A percentile compares a stretch with the other conserved stretches of the same genome.
These are phyloP conservation scores for Penicillium pulvis DNA, from an alignment of 495 filamentous ascomycete species.

Conservation along the genomic window DNA sequence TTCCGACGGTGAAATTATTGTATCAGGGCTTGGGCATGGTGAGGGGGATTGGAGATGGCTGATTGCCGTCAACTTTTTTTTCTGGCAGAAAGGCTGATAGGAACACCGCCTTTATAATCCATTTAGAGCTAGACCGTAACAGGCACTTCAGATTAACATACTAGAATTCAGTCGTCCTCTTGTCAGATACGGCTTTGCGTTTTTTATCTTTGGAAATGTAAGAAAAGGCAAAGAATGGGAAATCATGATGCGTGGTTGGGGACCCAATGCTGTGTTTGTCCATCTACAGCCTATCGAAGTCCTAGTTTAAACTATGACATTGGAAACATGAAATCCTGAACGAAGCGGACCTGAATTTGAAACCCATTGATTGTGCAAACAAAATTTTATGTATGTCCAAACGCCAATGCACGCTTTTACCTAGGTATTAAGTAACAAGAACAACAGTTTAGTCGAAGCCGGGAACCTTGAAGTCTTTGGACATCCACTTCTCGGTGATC, in stretches of 20 bases:
- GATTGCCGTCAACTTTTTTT: conserved; percentile 18
- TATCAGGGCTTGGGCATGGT: conserved; percentile 11
- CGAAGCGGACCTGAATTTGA: neutral
- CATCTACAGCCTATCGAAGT: neutral
- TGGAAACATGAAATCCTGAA: neutral
- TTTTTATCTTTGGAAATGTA: neutral
- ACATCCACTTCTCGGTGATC: conserved; percentile 91
- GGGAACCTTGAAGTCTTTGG: conserved; percentile 84
- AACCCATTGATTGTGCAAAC: conserved; percentile 8
- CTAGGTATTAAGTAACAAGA: conserved; percentile 16
- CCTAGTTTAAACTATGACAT: neutral
- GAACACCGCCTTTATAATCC: conserved; percentile 14
- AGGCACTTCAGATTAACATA: neutral
- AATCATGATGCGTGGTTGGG: neutral
- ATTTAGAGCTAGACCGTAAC: neutral
- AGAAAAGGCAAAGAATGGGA: neutral
- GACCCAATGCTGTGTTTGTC: too few species aligned
- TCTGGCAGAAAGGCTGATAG: conserved; percentile 20
- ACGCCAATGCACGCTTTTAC: conserved; percentile 29
- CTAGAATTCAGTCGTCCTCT: neutral
- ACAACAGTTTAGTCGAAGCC: conserved; percentile 32
- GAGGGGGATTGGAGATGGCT: conserved; percentile 3
- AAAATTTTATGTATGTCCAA: conserved; percentile 32
- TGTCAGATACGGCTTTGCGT: neutral
- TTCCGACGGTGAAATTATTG: conserved; percentile 27